Conservation (phyloP, 768 basidiomycete genomes). For the Daedaleopsis sinensis region DNA sequence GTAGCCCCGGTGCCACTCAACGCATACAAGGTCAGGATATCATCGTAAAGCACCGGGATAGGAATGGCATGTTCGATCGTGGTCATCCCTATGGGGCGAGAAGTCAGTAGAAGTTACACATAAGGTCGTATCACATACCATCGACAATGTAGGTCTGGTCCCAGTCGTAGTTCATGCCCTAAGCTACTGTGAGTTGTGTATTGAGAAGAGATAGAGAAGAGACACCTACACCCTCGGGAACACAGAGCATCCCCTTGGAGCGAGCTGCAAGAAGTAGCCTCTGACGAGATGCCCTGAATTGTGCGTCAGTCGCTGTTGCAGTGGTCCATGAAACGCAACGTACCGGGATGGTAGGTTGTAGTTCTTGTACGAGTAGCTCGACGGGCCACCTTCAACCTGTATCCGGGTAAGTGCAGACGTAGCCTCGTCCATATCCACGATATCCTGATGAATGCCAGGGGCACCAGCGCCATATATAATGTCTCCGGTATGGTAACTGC, state of each 20-base stretch:
- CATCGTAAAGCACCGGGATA: conserved; percentile 65
- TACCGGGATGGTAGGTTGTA: conserved; percentile 72
- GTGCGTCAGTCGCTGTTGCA: background rate
- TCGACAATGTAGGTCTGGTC: conserved; percentile 80
- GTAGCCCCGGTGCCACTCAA: conserved; percentile 72
- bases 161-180: conserved; percentile 82
- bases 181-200: background rate
- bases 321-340: conserved; percentile 8
- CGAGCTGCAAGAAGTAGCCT: conserved; percentile 62
- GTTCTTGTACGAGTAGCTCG: conserved; percentile 77
- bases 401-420: conserved; percentile 66
- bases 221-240: conserved; percentile 63
- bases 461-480: conserved; percentile 60
- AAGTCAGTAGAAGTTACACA: background rate
- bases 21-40: conserved; percentile 62
- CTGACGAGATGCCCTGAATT: conserved; percentile 63
- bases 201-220: background rate
- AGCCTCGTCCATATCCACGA: conserved; percentile 64
- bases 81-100: conserved; percentile 61
- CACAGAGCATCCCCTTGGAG: conserved; percentile 68
- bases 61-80: conserved; percentile 75
- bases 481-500: conserved; percentile 72
- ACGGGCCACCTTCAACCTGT: conserved; percentile 71
- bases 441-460: conserved; percentile 57
- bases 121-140: conserved; percentile 40